Conservation (phyloP, 352 stramenopile genomes). For the Phytopythium helicoides region DNA sequence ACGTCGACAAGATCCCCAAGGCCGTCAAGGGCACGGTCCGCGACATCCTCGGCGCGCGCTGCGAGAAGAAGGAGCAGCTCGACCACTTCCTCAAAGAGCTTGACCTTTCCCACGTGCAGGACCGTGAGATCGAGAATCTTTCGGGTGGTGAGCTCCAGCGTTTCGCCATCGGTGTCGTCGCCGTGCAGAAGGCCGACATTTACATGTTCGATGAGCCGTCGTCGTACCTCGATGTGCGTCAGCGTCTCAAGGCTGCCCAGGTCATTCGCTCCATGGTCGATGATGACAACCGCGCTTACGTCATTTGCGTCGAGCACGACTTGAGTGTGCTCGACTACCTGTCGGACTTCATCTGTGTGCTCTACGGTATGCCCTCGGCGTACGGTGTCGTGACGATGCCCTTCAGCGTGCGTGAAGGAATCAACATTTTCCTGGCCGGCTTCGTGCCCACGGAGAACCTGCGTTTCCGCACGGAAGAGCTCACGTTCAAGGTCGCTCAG, state of each 20-base stretch:
- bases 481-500: slow-evolving; percentile 99
- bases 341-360: slow-evolving; percentile 99
- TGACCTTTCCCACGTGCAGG: slow-evolving; percentile 96
- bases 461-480: slow-evolving; percentile 97
- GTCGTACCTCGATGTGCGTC: slow-evolving; percentile 99
- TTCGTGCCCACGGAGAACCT: slow-evolving; percentile 99
- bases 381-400: slow-evolving; percentile 99
- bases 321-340: slow-evolving; percentile 99
- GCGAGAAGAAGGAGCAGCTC: slow-evolving; percentile 85
- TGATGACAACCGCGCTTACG: slow-evolving; percentile 88
- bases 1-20: slow-evolving; percentile 99
- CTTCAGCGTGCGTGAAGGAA: slow-evolving; percentile 98
- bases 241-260: slow-evolving; percentile 97
- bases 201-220: slow-evolving; percentile 99
- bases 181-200: slow-evolving; percentile 96
- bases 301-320: slow-evolving; percentile 99
- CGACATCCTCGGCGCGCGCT: slow-evolving; percentile 94
- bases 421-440: slow-evolving; percentile 99
- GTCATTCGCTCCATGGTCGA: slow-evolving; percentile 98
- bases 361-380: slow-evolving; percentile 97
- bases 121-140: slow-evolving; percentile 95
- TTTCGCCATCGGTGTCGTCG: slow-evolving; percentile 97
- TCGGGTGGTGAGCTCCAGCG: slow-evolving; percentile 99
- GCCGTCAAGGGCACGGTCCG: slow-evolving; percentile 95
- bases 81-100: slow-evolving; percentile 89